A percentile compares a stretch with the other conserved stretches of the same genome.
These are phyloP conservation scores for Stagonosporopsis vannaccii DNA, from an alignment of 2,329 filamentous ascomycete species.

Conservation along the genomic window DNA sequence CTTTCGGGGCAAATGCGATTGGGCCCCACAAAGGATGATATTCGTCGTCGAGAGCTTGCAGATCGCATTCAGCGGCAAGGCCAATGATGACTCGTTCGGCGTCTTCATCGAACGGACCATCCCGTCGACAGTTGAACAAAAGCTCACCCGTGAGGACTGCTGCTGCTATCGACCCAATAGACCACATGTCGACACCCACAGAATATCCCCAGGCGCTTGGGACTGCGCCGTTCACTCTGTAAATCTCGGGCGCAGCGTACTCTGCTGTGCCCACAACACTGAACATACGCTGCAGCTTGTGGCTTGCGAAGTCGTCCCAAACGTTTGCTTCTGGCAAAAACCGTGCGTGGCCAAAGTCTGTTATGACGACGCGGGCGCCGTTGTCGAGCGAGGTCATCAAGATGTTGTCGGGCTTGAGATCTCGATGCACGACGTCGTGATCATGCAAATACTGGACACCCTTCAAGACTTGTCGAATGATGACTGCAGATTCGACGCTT, in stretches of 20 bases:
- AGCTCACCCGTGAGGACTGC: constrained; percentile 60
- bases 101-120: constrained; percentile 37
- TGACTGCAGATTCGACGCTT: constrained; percentile 61
- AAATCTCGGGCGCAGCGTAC: constrained; percentile 63
- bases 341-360: constrained; percentile 67
- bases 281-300: constrained; percentile 56
- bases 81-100: constrained; percentile 39
- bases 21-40: constrained; percentile 52
- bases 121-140: constrained; percentile 52
- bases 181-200: constrained; percentile 68
- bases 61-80: constrained; percentile 51
- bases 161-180: constrained; percentile 63
- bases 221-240: constrained; percentile 38
- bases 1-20: constrained; percentile 55
- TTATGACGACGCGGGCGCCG: constrained; percentile 63
- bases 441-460: constrained; percentile 66
- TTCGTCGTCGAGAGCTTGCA: constrained; percentile 53
- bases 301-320: background rate
- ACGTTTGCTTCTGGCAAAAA: constrained; percentile 36
- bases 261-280: constrained; percentile 63
- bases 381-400: constrained; percentile 62
- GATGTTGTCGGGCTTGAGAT: constrained; percentile 70
- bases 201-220: constrained; percentile 57
- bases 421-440: constrained; percentile 64
- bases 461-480: constrained; percentile 63